A percentile compares a stretch with the other conserved stretches of the same genome.
Evolutionary conservation across 371 early-diverging fungal genomes (phyloP).

Genomic region (Apophysomyces sp.): DNA sequence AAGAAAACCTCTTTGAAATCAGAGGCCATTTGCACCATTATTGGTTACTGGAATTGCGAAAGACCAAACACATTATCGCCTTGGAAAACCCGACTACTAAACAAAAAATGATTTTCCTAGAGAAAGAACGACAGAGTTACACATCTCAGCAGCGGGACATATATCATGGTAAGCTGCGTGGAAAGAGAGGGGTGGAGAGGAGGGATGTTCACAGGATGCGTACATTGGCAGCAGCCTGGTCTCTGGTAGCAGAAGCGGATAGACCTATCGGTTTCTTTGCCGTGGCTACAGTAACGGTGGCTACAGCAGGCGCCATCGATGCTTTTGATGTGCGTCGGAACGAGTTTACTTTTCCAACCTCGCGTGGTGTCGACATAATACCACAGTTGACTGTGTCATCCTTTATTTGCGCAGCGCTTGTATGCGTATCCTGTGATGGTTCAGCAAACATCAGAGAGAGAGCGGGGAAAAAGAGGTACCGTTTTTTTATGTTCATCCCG

Average conservation of each 20-base stretch:
- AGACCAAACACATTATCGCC: too few species aligned
- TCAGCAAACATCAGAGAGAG: background rate
- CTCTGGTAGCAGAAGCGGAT: background rate
- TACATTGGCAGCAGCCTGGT: background rate
- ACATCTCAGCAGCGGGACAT: too few species aligned
- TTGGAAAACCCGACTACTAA: too few species aligned
- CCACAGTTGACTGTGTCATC: background rate
- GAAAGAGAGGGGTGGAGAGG: too few species aligned
- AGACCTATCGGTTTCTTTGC: background rate
- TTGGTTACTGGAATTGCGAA: too few species aligned
- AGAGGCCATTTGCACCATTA: too few species aligned
- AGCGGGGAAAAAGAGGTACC: background rate
- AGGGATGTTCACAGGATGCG: background rate
- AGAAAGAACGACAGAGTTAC: too few species aligned
- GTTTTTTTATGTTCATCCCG: conserved; percentile 5
- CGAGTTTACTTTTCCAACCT: background rate
- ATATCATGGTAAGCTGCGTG: too few species aligned
- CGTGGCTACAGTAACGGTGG: background rate
- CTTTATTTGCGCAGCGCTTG: background rate
- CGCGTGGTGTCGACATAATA: background rate
- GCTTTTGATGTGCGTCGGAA: background rate
- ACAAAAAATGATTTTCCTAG: too few species aligned
- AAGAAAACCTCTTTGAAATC: too few species aligned
- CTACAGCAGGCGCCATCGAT: background rate
- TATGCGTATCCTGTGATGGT: too few species aligned